These are phyloP conservation scores for Trichoderma hamatum DNA, from an alignment of 2,329 filamentous ascomycete species.

Conservation along the genomic window DNA sequence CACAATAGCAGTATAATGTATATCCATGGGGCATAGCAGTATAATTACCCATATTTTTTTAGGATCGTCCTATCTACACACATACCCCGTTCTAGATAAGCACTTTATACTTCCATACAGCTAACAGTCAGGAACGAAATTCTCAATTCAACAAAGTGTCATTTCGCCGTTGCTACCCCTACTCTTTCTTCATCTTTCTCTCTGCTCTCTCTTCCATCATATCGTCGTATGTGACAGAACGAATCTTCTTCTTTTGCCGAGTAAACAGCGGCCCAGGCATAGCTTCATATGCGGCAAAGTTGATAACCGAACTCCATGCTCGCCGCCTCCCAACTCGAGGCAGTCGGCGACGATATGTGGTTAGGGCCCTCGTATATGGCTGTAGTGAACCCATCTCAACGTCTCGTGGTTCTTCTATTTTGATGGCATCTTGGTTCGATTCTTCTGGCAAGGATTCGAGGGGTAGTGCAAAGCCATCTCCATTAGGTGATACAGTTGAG, in stretches of 20 bases:
- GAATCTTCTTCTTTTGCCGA: neutral
- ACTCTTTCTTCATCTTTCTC: neutral
- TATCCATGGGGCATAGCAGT: neutral
- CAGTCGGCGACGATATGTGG: neutral
- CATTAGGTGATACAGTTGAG: neutral
- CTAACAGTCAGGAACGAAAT: neutral
- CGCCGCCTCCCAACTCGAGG: neutral
- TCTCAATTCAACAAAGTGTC: neutral
- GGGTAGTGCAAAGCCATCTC: neutral
- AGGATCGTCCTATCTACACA: neutral
- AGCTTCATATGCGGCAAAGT: neutral
- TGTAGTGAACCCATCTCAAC: neutral
- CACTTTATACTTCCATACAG: neutral
- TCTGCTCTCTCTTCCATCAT: neutral
- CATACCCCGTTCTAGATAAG: neutral
- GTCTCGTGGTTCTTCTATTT: neutral
- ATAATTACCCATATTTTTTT: neutral
- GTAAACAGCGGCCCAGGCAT: conserved; percentile 7
- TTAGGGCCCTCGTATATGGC: neutral
- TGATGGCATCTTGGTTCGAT: neutral
- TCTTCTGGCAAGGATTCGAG: neutral
- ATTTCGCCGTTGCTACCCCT: neutral
- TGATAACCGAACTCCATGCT: neutral
- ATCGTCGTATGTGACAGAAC: neutral
- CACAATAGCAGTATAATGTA: neutral